Evolutionary conservation across 2,329 filamentous ascomycete species (phyloP).

Genomic region (Xylariaceae sp.): DNA sequence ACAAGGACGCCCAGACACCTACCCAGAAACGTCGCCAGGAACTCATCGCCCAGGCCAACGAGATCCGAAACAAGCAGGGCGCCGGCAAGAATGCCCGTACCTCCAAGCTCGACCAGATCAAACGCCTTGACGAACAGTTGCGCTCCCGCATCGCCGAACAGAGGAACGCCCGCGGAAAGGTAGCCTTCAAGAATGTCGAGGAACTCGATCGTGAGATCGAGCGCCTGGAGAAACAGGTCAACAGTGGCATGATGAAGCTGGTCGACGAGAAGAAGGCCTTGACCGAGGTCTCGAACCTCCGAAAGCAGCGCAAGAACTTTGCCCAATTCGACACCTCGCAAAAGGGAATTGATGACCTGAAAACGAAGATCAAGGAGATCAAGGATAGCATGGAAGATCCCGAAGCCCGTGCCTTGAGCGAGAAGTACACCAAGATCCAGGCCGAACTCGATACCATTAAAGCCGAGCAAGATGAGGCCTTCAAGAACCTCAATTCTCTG

Average conservation of each 20-base stretch:
- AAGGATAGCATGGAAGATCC: conserved; percentile 90
- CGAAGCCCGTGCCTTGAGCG: conserved; percentile 83
- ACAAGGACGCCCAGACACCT: conserved; percentile 79
- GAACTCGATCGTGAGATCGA: conserved; percentile 86
- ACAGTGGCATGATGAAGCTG: conserved; percentile 87
- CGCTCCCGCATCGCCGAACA: conserved; percentile 84
- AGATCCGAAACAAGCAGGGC: conserved; percentile 85
- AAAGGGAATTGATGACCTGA: conserved; percentile 86
- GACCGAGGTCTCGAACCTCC: conserved; percentile 76
- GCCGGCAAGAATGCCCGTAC: conserved; percentile 81
- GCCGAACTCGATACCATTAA: conserved; percentile 88
- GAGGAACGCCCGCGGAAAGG: conserved; percentile 79
- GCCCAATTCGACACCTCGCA: conserved; percentile 80
- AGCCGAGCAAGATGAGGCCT: conserved; percentile 86
- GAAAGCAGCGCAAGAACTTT: conserved; percentile 91
- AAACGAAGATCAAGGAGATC: conserved; percentile 84
- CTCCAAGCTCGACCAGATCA: conserved; percentile 84
- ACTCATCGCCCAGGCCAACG: conserved; percentile 77
- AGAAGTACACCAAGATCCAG: conserved; percentile 83
- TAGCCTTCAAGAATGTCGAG: conserved; percentile 83
- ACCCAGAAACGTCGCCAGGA: conserved; percentile 82
- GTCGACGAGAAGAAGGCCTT: conserved; percentile 97
- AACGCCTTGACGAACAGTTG: conserved; percentile 85
- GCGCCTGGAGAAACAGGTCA: conserved; percentile 80
- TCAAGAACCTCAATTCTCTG: conserved; percentile 82